phyloP scores from a whole-genome alignment of 225 moss, liverwort and hornwort species.

The Polytrichum commune region DNA sequence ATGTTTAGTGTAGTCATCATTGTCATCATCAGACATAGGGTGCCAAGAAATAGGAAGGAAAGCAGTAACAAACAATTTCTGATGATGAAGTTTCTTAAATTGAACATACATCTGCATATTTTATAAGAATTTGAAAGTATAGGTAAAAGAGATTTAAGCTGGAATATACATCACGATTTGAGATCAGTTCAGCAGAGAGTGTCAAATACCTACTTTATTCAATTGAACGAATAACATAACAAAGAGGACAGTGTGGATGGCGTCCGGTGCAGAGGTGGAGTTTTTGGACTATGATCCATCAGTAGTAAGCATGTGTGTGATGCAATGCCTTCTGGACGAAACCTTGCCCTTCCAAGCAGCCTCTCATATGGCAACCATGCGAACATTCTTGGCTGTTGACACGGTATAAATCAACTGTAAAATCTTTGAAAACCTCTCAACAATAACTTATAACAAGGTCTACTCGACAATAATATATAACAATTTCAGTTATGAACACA shows the following conservation, averaged over 20 bases:
- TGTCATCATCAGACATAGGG: too few relatives aligned
- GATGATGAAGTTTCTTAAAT: too few relatives aligned
- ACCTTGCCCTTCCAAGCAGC: slow-evolving; percentile 49
- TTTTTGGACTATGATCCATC: slow-evolving; percentile 91
- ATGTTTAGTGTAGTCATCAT: too few relatives aligned
- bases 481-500: too few relatives aligned
- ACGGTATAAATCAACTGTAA: slow-evolving; percentile 36
- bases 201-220: slow-evolving; percentile 10
- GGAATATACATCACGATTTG: neutral
- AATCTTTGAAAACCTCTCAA: neutral
- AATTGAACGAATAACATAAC: slow-evolving; percentile 22
- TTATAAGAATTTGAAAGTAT: too few relatives aligned
- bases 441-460: too few relatives aligned
- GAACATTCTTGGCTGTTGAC: slow-evolving; percentile 41
- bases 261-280: slow-evolving; percentile 84
- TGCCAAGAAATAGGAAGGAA: too few relatives aligned
- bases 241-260: slow-evolving; percentile 32
- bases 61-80: too few relatives aligned
- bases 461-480: too few relatives aligned
- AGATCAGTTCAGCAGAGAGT: neutral
- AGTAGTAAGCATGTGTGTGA: slow-evolving; percentile 85
- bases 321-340: slow-evolving; percentile 76
- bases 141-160: neutral
- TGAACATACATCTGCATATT: too few relatives aligned
- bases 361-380: slow-evolving; percentile 38